Evolutionary conservation across 2,329 filamentous ascomycete species (phyloP).

Genomic region (Penicillium sumatraense): DNA sequence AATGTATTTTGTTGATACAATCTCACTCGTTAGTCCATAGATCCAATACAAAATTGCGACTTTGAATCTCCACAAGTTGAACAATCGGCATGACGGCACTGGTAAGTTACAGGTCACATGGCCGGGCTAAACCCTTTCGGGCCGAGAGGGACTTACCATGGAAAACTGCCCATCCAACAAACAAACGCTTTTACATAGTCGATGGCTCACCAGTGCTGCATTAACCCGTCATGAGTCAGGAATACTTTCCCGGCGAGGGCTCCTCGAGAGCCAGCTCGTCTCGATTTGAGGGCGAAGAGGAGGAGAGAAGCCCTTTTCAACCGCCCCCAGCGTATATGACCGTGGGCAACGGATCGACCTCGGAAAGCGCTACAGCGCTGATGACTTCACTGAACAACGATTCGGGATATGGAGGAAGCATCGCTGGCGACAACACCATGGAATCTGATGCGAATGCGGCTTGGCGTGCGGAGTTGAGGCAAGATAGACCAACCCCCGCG

Average conservation of each 20-base stretch:
- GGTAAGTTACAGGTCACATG: conserved; percentile 30
- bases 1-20: too few species aligned
- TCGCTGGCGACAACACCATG: conserved; percentile 65
- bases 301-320: conserved; percentile 34
- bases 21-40: too few species aligned
- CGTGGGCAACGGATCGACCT: conserved; percentile 79
- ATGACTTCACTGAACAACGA: conserved; percentile 83
- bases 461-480: conserved; percentile 61
- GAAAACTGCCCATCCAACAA: conserved; percentile 29
- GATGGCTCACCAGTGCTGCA: conserved; percentile 20
- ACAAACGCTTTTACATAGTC: conserved; percentile 14
- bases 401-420: conserved; percentile 88
- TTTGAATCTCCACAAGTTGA: too few species aligned
- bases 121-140: conserved; percentile 27
- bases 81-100: conserved; percentile 11
- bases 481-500: conserved; percentile 61
- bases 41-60: too few species aligned
- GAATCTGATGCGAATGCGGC: conserved; percentile 47
- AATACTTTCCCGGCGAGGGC: conserved; percentile 43
- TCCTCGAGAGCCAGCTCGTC: conserved; percentile 45
- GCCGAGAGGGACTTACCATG: conserved; percentile 24
- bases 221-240: conserved; percentile 46
- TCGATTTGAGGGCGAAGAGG: conserved; percentile 32
- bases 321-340: conserved; percentile 76
- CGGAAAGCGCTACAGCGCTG: conserved; percentile 78